phyloP scores from a whole-genome alignment of 768 basidiomycete species.

The Suillus bovinus region DNA sequence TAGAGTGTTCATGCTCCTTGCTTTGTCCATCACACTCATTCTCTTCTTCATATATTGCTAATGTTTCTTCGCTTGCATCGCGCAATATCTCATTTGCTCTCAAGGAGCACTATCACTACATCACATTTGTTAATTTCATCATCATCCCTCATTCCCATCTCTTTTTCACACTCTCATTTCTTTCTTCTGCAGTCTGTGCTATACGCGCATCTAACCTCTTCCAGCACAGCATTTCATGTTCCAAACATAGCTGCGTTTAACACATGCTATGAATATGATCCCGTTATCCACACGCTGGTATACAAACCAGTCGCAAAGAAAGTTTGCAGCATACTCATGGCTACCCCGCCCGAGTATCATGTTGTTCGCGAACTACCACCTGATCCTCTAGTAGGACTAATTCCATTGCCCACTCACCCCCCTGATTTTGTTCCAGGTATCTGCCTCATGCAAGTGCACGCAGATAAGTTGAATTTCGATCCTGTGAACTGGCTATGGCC shows the following conservation, averaged over 20 bases:
- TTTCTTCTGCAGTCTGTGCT: background rate
- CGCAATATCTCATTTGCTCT: background rate
- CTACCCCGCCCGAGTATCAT: background rate
- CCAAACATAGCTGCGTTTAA: background rate
- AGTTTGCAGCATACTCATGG: rapidly evolving
- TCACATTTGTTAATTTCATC: no score
- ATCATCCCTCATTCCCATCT: no score
- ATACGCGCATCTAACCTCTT: background rate
- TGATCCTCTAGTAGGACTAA: background rate
- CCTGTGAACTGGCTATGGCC: no score
- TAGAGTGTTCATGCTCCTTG: no score
- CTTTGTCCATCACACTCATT: no score
- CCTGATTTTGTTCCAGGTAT: no score
- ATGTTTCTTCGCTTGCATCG: no score
- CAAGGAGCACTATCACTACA: no score
- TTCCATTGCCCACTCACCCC: background rate
- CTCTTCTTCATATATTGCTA: no score
- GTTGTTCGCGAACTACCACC: rapidly evolving
- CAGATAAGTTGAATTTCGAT: no score
- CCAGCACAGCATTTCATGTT: rapidly evolving
- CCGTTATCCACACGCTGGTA: background rate
- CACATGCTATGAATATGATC: background rate
- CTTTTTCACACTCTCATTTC: no score
- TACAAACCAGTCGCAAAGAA: background rate
- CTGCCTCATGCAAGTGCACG: no score